A percentile compares a stretch with the other conserved stretches of the same genome.
These are phyloP conservation scores for Termitomyces titanicus DNA, from an alignment of 768 basidiomycete species.

Conservation along the genomic window DNA sequence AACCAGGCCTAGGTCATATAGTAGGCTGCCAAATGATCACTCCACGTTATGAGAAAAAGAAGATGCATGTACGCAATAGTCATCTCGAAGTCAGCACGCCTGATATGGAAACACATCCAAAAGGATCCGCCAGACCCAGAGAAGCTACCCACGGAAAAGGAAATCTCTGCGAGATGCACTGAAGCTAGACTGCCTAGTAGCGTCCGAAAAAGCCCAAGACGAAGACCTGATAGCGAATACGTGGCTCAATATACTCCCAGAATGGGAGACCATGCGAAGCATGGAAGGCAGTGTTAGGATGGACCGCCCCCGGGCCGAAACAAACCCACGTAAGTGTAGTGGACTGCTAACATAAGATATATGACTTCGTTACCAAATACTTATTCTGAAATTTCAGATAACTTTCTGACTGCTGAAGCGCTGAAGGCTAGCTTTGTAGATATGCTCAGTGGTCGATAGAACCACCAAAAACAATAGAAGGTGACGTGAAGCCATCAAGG, in stretches of 20 bases:
- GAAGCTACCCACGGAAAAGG: slow-evolving; percentile 1
- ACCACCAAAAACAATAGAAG: too few relatives aligned
- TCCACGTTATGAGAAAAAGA: neutral
- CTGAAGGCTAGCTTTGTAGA: too few relatives aligned
- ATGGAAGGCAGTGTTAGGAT: neutral
- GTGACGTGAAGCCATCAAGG: neutral
- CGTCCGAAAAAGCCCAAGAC: neutral
- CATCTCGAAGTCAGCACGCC: slow-evolving; percentile 26
- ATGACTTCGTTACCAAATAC: too few relatives aligned
- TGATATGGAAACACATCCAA: slow-evolving; percentile 25
- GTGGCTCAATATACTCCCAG: neutral
- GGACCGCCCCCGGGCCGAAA: neutral
- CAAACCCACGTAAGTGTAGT: neutral
- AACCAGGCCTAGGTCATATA: slow-evolving; percentile 13
- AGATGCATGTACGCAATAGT: slow-evolving; percentile 19
- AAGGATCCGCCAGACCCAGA: slow-evolving; percentile 6
- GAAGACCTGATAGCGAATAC: neutral
- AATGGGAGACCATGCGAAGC: neutral
- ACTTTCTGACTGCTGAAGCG: too few relatives aligned
- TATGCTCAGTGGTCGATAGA: too few relatives aligned
- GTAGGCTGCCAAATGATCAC: slow-evolving; percentile 10
- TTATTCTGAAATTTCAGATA: too few relatives aligned
- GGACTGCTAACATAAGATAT: neutral
- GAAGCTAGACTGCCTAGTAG: neutral
- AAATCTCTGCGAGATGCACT: neutral